phyloP scores from a whole-genome alignment of 2,329 filamentous ascomycete species.

The Calonectria pseudoreteaudii region DNA sequence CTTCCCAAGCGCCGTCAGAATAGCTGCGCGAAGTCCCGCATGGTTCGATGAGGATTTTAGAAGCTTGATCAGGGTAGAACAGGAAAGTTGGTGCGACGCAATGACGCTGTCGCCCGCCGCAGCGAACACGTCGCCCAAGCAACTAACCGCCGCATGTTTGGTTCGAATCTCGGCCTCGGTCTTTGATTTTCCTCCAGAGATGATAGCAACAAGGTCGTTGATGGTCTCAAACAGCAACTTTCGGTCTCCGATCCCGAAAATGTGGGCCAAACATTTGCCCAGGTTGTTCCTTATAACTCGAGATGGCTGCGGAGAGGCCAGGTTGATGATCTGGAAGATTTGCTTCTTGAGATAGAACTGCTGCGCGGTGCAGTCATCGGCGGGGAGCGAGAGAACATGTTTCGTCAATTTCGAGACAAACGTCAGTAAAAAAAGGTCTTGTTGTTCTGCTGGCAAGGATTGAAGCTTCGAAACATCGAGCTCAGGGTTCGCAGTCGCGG shows the following conservation, averaged over 20 bases:
- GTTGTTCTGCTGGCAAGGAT: conserved; percentile 90
- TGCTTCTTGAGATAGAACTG: conserved; percentile 95
- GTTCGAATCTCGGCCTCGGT: conserved; percentile 80
- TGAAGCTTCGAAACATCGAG: conserved; percentile 93
- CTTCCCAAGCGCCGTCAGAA: conserved; percentile 81
- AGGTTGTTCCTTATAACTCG: conserved; percentile 91
- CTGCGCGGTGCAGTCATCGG: conserved; percentile 86
- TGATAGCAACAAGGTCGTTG: conserved; percentile 82
- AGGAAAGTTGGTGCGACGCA: conserved; percentile 81
- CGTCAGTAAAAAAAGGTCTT: conserved; percentile 92
- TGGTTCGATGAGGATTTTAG: conserved; percentile 84
- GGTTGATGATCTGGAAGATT: conserved; percentile 90
- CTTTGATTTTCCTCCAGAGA: conserved; percentile 79
- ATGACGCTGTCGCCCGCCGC: conserved; percentile 95
- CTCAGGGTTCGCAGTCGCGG: conserved; percentile 72
- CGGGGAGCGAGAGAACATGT: conserved; percentile 79
- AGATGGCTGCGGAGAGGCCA: conserved; percentile 85
- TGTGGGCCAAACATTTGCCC: conserved; percentile 83
- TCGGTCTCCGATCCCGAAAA: conserved; percentile 87
- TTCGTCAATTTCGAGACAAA: conserved; percentile 86
- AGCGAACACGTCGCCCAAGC: conserved; percentile 88
- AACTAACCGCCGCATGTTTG: conserved; percentile 89
- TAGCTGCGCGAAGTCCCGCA: conserved; percentile 82
- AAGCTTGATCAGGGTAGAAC: conserved; percentile 78
- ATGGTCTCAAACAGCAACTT: conserved; percentile 95